phyloP scores from a whole-genome alignment of 345 rosid species.

The Linum lewisii region DNA sequence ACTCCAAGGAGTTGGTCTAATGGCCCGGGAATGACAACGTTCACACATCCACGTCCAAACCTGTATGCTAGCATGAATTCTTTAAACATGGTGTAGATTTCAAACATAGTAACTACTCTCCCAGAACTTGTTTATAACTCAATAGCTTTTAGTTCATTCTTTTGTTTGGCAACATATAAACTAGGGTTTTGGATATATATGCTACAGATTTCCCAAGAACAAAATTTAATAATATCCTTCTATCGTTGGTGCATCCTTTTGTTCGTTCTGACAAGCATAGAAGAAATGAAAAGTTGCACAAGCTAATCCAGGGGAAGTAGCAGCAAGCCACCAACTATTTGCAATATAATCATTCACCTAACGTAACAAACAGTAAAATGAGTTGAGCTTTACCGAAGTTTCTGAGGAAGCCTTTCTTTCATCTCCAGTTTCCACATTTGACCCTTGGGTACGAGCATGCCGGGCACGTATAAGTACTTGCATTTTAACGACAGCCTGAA shows the following conservation, averaged over 20 bases:
- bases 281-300: too few relatives aligned
- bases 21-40: too few relatives aligned
- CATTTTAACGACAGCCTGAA: slow-evolving; percentile 87
- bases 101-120: too few relatives aligned
- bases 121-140: neutral
- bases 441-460: slow-evolving; percentile 27
- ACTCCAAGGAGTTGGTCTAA: neutral
- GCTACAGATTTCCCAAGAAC: neutral
- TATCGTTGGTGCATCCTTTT: neutral
- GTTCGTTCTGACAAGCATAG: neutral
- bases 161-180: neutral
- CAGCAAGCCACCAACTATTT: too few relatives aligned
- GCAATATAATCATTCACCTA: too few relatives aligned
- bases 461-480: slow-evolving; percentile 81
- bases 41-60: too few relatives aligned
- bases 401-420: slow-evolving; percentile 23
- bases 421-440: slow-evolving; percentile 12
- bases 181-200: neutral
- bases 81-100: too few relatives aligned
- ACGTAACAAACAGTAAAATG: neutral
- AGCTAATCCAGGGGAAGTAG: too few relatives aligned
- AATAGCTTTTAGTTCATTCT: neutral
- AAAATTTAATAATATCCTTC: neutral
- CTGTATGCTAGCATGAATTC: too few relatives aligned
- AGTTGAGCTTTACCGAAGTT: slow-evolving; percentile 30